Base-by-base conservation (phyloP, 345 rosid genomes). In the Gossypium thurberi region DNA sequence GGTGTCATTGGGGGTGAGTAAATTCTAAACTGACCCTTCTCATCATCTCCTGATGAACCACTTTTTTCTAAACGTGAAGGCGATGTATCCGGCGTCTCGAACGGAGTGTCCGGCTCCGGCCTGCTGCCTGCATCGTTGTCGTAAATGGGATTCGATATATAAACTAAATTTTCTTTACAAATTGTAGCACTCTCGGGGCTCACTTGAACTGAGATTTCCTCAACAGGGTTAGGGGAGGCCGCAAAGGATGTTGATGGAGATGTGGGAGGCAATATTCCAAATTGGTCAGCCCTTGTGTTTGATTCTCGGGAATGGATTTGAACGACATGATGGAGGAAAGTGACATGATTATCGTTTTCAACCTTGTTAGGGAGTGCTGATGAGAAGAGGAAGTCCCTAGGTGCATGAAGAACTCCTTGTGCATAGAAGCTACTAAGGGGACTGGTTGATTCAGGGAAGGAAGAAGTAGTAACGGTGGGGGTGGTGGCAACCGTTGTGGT, bases 101-200 rank as follows among this genome's bases (percentile, higher is more conserved):
- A 92, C 0, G 94, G 97, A 12, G 96, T 87, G 46, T 76, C 82
- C 58, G 62, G 14, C 79, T 21, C 28, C 10, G 40, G 40, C 40
- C 40, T 33, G 40, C 75, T 60, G 76, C 80, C 76, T 8, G 48
- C 80, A 5, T 85, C 86, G n/a, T 85, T 85, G 23, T 89, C 87
- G 79, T 87, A 92, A 20, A 92, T 84, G 14, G 99, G 98, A 75
- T 90, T 92, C 3, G 98, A 92, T 37, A 95, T 92, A 84, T 92
- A 90, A 67, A 92, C 80, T 18, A 89, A 81, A 74, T 82, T 84
- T 86, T 14, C 72, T 23, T 58, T 23, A 60, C 65, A 60, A 28
- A 44, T 37, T 42, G 69, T 9, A 56, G 53, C 57, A 9, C 17
- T 14, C 4, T 56, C 13, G 0, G 61, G 3, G 60, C 59, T 44